Evolutionary conservation across 352 stramenopile species (phyloP).

Genomic region (Phytopythium oedochilum): DNA sequence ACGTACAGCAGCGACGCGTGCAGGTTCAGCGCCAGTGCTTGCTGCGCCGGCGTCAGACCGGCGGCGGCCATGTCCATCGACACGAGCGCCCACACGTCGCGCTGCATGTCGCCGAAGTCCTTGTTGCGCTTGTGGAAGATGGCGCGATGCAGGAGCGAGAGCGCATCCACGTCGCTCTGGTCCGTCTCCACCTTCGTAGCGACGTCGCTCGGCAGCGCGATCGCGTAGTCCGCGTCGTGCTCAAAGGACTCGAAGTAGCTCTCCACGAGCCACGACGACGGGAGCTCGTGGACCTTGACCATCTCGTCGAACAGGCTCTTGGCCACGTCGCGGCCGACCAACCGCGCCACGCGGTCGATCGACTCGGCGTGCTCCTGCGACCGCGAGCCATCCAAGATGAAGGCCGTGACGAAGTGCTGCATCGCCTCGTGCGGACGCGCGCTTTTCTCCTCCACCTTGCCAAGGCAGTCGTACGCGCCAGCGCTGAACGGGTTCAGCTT

Average conservation of each 20-base stretch:
- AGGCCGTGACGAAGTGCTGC: constrained; percentile 80
- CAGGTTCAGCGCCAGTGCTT: constrained; percentile 61
- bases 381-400: constrained; percentile 77
- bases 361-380: constrained; percentile 59
- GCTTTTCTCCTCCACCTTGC: constrained; percentile 53
- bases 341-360: constrained; percentile 69
- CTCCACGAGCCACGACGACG: constrained; percentile 69
- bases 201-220: constrained; percentile 55
- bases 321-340: constrained; percentile 56
- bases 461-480: constrained; percentile 67
- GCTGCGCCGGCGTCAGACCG: constrained; percentile 26
- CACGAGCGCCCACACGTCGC: constrained; percentile 35
- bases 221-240: constrained; percentile 63
- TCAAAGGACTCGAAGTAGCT: constrained; percentile 87
- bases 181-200: constrained; percentile 38
- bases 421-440: constrained; percentile 50
- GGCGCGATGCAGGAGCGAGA: constrained; percentile 54
- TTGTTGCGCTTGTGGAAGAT: constrained; percentile 63
- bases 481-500: constrained; percentile 66
- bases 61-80: constrained; percentile 32
- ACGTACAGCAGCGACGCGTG: constrained; percentile 83
- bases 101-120: constrained; percentile 45
- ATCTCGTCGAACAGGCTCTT: constrained; percentile 69
- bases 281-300: constrained; percentile 68
- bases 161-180: constrained; percentile 37